A percentile compares a stretch with the other conserved stretches of the same genome.
Conservation (phyloP, 208 protist genomes). For the Trypanosomatidae sp. region DNA sequence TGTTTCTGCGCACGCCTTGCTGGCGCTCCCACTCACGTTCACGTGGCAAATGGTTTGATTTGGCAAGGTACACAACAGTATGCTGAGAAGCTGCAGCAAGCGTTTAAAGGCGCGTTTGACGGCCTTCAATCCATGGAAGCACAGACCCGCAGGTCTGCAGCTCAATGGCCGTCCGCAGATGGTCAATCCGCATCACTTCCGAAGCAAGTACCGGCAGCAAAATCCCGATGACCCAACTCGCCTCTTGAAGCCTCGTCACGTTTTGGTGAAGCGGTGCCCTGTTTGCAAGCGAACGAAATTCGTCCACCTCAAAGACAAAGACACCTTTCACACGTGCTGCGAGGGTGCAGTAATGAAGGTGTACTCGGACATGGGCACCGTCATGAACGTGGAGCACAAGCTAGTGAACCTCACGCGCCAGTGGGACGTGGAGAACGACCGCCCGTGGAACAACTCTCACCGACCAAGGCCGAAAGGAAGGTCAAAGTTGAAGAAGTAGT, state of each 20-base stretch:
- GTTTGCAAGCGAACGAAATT: constrained; percentile 78
- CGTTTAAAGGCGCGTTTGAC: constrained; percentile 47
- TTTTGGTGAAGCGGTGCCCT: constrained; percentile 78
- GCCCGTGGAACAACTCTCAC: constrained; percentile 79
- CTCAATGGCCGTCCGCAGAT: constrained; percentile 81
- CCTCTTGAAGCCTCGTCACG: constrained; percentile 76
- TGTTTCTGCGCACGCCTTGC: no score
- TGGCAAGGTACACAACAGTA: no score
- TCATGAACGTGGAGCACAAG: constrained; percentile 80
- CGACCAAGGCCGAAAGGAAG: constrained; percentile 78
- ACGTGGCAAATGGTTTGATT: no score
- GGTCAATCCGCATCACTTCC: constrained; percentile 65
- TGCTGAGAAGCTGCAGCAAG: constrained; percentile 29
- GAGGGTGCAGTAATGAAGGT: constrained; percentile 77
- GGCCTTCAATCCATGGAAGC: constrained; percentile 88
- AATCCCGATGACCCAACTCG: constrained; percentile 83
- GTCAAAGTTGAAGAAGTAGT: constrained; percentile 87
- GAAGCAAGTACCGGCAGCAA: constrained; percentile 36
- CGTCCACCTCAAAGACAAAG: constrained; percentile 44
- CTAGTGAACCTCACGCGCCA: constrained; percentile 53
- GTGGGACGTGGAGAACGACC: constrained; percentile 82
- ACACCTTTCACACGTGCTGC: constrained; percentile 85
- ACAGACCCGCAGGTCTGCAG: constrained; percentile 61
- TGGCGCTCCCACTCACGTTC: no score
- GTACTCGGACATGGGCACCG: constrained; percentile 72